Evolutionary conservation across 1,284 basidiomycete species (phyloP), one percentile per base, ranked within the genome.

Genomic region (Apiotrichum gamsii): DNA sequence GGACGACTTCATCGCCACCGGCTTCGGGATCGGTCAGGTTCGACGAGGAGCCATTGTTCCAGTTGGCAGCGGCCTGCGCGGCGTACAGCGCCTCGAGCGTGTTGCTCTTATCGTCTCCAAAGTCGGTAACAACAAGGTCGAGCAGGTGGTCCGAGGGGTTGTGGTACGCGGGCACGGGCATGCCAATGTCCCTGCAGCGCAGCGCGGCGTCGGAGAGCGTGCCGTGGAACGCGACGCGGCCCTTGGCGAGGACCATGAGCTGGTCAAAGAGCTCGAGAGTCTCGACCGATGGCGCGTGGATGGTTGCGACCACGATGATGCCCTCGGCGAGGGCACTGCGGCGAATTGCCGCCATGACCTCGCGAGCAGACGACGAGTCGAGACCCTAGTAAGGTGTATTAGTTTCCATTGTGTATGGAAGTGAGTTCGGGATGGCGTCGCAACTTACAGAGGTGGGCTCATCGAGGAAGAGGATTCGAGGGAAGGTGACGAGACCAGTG

Each of bases 391-490:
- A n/a, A n/a, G n/a, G n/a, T n/a, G n/a, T n/a, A n/a, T n/a, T 53
- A n/a, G n/a, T n/a, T n/a, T n/a, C n/a, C n/a, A n/a, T n/a, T n/a
- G n/a, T n/a, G n/a, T n/a, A n/a, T n/a, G n/a, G n/a, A n/a, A n/a
- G n/a, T n/a, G n/a, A n/a, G n/a, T n/a, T n/a, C n/a, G n/a, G n/a
- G n/a, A n/a, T n/a, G n/a, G n/a, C n/a, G n/a, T n/a, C n/a, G n/a
- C n/a, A n/a, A n/a, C n/a, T n/a, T n/a, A n/a, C 40, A 9, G 44
- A 48, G 3, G 70, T 73, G 0, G 72, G 72, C 53, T 75, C 74
- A 48, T 75, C 74, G 16, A 74, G 61, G 47, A 74, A 67, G n/a
- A 75, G 59, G 2, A 74, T 50, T 5, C 52, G 50, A 9, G 72
- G 70, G 2, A 59, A 58, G 5, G 66, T 65, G 8, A 74, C 65